Evolutionary conservation across 1,139 yeast genomes (phyloP), one percentile per base, ranked within the genome.

Genomic region (Saccharomycopsis phalli): DNA sequence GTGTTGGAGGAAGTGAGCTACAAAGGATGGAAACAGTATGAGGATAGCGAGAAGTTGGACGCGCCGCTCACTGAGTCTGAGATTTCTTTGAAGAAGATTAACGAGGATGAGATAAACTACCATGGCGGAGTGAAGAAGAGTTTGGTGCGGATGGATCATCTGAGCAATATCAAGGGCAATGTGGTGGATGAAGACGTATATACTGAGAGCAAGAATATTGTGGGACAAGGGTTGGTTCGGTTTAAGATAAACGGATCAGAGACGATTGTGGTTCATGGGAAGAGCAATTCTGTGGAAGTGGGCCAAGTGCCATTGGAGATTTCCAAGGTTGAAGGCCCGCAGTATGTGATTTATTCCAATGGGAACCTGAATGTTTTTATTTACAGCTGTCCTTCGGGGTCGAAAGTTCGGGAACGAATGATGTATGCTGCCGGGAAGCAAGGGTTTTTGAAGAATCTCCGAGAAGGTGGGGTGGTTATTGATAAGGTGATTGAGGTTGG

Each of bases 321-420:
- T 20, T 30, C 23, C 14, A 22, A 23, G 2, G 26, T 37, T 10
- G 29, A 23, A 3, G 44, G 42, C 10, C 47, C 47, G 14, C 41
- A 74, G 44, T 88, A 77, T 55, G 74, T 78, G 26, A 53, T 88
- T 18, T 74, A 69, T 55, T 66, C 66, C 42, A 61, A 65, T 45
- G 51, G 53, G 1, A 51, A 50, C 4, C 52, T 59, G 29, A 53
- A 56, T 37, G 72, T 71, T 26, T 86, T 91, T 57, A 74, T 88
- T 30, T 86, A 86, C 55, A 71, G 91, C 4, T 88, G 96, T 58
- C 97, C 98, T 2, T 76, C 93, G 0, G 87, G 91, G 1, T 81
- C 95, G 21, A 79, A 79, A 57, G 93, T 91, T 36, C 82, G 81
- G 58, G 94, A 87, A 42, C 72, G 97, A 51, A 91, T 91, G 97